These are phyloP conservation scores for Coniosporium tulheliwenetii DNA, from an alignment of 2,329 filamentous ascomycete species.

Conservation along the genomic window DNA sequence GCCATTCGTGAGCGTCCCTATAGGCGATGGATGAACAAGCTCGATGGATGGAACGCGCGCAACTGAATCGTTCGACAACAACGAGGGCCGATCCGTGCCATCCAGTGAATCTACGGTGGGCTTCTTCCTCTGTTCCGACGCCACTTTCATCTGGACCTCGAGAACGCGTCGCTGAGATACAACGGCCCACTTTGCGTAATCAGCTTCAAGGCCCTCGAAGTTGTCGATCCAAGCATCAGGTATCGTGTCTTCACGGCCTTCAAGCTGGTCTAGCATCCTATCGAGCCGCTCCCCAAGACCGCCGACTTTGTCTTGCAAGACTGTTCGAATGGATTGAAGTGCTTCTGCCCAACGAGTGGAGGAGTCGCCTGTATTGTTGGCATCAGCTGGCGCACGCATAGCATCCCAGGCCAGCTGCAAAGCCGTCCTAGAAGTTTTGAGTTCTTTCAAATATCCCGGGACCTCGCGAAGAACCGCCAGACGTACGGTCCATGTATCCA, in stretches of 20 bases:
- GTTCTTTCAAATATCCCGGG: slow-evolving; percentile 48
- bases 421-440: slow-evolving; percentile 49
- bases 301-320: slow-evolving; percentile 54
- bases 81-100: too few species aligned
- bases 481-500: slow-evolving; percentile 65
- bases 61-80: too few species aligned
- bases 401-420: slow-evolving; percentile 52
- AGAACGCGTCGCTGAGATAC: slow-evolving; percentile 60
- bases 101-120: too few species aligned
- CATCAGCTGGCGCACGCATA: slow-evolving; percentile 20
- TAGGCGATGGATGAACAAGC: too few species aligned
- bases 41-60: too few species aligned
- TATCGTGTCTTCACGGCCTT: slow-evolving; percentile 69
- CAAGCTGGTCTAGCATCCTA: slow-evolving; percentile 70
- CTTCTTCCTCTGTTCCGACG: slow-evolving; percentile 8
- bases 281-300: slow-evolving; percentile 62
- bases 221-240: slow-evolving; percentile 78
- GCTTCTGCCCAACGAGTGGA: slow-evolving; percentile 10
- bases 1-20: too few species aligned
- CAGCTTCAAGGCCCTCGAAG: slow-evolving; percentile 63
- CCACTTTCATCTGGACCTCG: slow-evolving; percentile 36
- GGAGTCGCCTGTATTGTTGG: neutral
- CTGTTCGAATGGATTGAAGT: slow-evolving; percentile 36
- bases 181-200: slow-evolving; percentile 68
- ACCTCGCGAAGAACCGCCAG: slow-evolving; percentile 60